Conservation (phyloP, 2,329 filamentous ascomycete genomes). For the Fusarium temperatum region DNA sequence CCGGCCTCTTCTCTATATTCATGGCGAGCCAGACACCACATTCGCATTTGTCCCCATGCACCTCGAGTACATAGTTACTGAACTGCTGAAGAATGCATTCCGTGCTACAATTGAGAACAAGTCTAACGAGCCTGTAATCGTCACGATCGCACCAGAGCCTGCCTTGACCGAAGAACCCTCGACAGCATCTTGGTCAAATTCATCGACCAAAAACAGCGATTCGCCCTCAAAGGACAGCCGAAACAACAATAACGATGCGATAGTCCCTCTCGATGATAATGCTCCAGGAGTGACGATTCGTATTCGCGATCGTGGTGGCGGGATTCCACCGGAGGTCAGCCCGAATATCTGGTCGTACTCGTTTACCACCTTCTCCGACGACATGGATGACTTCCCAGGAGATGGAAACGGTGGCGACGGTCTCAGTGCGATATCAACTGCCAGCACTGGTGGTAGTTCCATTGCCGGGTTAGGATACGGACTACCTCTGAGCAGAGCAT, state of each 20-base stretch:
- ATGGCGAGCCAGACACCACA: conserved; percentile 85
- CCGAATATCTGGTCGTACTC: conserved; percentile 96
- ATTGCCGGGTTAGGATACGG: conserved; percentile 96
- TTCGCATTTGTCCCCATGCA: conserved; percentile 97
- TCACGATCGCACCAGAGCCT: conserved; percentile 84
- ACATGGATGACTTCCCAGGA: conserved; percentile 52
- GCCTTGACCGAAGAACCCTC: conserved; percentile 45
- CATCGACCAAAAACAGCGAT: conserved; percentile 28
- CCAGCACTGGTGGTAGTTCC: conserved; percentile 77
- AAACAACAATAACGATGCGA: conserved; percentile 57
- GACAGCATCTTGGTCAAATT: conserved; percentile 38
- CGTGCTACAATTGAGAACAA: conserved; percentile 88
- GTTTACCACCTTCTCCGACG: conserved; percentile 90
- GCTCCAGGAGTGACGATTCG: conserved; percentile 91
- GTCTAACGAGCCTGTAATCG: conserved; percentile 84
- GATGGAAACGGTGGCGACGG: conserved; percentile 59
- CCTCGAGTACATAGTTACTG: conserved; percentile 96
- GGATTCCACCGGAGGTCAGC: conserved; percentile 84
- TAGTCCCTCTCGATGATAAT: conserved; percentile 68
- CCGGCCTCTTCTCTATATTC: conserved; percentile 80
- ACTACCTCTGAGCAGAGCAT: conserved; percentile 86
- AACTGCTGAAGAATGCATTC: conserved; percentile 96
- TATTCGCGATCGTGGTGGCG: conserved; percentile 94
- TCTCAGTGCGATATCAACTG: conserved; percentile 77
- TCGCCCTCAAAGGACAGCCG: conserved; percentile 41